Evolutionary conservation across 805 yeast species (phyloP).

Genomic region (Metschnikowia lochheadii): DNA sequence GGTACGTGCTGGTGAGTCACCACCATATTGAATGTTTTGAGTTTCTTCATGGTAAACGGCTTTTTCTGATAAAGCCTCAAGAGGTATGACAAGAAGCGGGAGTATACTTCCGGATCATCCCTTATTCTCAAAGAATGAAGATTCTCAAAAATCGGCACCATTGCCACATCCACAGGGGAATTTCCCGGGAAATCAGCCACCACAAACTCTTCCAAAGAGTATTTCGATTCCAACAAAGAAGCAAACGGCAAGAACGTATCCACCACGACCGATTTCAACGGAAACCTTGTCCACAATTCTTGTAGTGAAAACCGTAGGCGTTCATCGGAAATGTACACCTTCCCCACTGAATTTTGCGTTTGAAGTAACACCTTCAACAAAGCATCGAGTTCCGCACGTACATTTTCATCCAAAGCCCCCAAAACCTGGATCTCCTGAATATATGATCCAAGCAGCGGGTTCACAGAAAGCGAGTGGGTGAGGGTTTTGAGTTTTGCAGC

Average conservation of each 20-base stretch:
- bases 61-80: constrained; percentile 6
- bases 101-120: constrained; percentile 7
- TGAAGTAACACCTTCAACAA: constrained; percentile 6
- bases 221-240: background rate
- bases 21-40: constrained; percentile 25
- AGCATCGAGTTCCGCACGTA: background rate
- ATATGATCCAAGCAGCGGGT: constrained; percentile 26
- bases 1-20: constrained; percentile 16
- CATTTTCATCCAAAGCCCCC: constrained; percentile 1
- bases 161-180: background rate
- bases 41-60: constrained; percentile 13
- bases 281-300: constrained; percentile 12
- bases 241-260: constrained; percentile 16
- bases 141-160: constrained; percentile 6
- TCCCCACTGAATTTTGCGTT: constrained; percentile 8
- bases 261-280: constrained; percentile 17
- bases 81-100: constrained; percentile 5
- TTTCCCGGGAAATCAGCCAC: constrained; percentile 9
- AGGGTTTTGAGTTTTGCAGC: constrained; percentile 40
- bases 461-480: constrained; percentile 31
- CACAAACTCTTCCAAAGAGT: constrained; percentile 9
- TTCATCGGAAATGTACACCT: constrained; percentile 19
- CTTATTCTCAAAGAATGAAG: constrained; percentile 8
- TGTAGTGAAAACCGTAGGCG: constrained; percentile 6
- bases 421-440: constrained; percentile 5